Conservation (phyloP, 208 protist genomes). For the Acanthamoeba healyi region DNA sequence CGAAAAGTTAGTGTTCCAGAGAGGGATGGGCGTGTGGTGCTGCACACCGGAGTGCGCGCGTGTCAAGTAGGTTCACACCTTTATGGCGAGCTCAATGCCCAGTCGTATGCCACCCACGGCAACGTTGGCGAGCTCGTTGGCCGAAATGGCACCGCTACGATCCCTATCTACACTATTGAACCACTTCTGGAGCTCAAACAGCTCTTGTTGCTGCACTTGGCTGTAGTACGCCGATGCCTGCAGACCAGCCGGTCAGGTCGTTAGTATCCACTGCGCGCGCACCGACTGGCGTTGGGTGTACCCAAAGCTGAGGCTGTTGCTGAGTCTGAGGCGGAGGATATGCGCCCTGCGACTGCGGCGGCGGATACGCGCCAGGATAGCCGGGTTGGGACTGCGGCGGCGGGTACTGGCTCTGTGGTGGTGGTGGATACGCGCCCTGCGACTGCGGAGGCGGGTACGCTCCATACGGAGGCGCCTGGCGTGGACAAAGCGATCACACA, state of each 20-base stretch:
- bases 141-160: constrained; percentile 54
- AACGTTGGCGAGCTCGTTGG: constrained; percentile 70
- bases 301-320: background rate
- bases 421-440: background rate
- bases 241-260: too few relatives aligned
- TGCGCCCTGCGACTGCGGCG: background rate
- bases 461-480: background rate
- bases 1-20: too few relatives aligned
- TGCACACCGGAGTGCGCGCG: too few relatives aligned
- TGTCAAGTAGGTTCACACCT: too few relatives aligned
- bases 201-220: background rate
- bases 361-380: background rate
- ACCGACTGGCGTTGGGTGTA: background rate
- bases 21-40: too few relatives aligned
- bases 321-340: background rate
- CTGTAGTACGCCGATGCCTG: too few relatives aligned
- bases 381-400: background rate
- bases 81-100: constrained; percentile 65
- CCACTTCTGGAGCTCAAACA: constrained; percentile 66
- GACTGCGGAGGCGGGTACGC: background rate
- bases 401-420: background rate
- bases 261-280: background rate
- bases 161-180: constrained; percentile 64
- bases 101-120: constrained; percentile 36
- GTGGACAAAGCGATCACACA: background rate